Evolutionary conservation across 176 grass and related monocot genomes (phyloP), one percentile per base, ranked within the genome.

Genomic region (Carex scoparia): DNA sequence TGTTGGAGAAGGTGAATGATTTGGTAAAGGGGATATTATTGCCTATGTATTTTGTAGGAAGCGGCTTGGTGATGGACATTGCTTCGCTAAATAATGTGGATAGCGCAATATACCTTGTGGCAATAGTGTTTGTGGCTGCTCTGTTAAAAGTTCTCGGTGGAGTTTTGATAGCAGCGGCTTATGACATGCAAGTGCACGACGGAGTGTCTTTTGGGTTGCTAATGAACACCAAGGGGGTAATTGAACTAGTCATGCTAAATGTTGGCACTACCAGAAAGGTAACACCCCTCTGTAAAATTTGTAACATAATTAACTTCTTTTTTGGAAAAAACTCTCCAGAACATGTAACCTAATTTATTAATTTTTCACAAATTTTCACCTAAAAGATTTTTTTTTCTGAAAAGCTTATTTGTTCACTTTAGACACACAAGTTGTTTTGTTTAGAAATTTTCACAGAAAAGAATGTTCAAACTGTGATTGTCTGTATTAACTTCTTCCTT

Each of bases 171-270:
- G 88, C 94, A 0, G 74, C 65, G 0, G 84, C 60, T 40, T 90
- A 85, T 51, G 86, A 86, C 79, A 94, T 97, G 91, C 85, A 92
- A 7, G 42, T 92, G n/a, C 83, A 89, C 0, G 94, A 97, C 7
- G 92, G 92, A 71, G 38, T 83, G 2, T 90, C 92, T 18, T 87
- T 92, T 6, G 94, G 94, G 6, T 65, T 94, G 16, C 87, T 94
- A 4, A 91, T 97, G 85, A 97, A 94, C 72, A 92, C 87, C 48
- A 94, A 92, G 77, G 90, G 92, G 0, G 1, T 97, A 19, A 86
- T 97, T 1, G 94, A 97, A 87, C 81, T 97, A 61, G 84, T 92
- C 76, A 89, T 91, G 88, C 88, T 97, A 79, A 92, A 94, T 87
- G 90, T 97, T 6, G 92, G 82, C 1, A 63, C 53, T 14, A 94